Evolutionary conservation across 176 grass and related monocot genomes (phyloP).

Genomic region (Oropetium thomaeum): DNA sequence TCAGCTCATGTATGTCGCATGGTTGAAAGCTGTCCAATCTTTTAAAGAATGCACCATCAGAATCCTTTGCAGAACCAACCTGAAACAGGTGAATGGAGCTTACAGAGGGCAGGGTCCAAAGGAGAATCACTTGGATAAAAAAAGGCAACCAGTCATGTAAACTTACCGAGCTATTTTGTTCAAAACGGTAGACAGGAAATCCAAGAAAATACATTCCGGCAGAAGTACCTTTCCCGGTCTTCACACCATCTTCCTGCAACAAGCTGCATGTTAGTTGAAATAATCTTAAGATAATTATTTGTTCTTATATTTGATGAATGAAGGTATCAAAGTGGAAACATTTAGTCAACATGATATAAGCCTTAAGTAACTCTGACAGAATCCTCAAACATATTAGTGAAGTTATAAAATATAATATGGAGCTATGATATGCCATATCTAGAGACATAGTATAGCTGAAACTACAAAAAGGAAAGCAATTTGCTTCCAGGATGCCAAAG

Average conservation of each 20-base stretch:
- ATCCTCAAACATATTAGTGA: neutral
- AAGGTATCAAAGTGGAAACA: neutral
- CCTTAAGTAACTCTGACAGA: neutral
- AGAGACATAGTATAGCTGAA: neutral
- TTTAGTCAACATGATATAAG: neutral
- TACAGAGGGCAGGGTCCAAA: slow-evolving; percentile 6
- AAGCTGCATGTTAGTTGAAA: slow-evolving; percentile 24
- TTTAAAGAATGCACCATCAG: slow-evolving; percentile 93
- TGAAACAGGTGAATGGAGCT: slow-evolving; percentile 37
- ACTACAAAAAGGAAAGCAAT: neutral
- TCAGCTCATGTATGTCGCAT: slow-evolving; percentile 98
- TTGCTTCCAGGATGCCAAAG: neutral
- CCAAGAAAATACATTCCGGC: slow-evolving; percentile 93
- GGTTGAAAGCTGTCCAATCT: slow-evolving; percentile 95
- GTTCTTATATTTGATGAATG: slow-evolving; percentile 2
- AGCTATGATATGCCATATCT: neutral
- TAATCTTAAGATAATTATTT: neutral
- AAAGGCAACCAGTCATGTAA: neutral
- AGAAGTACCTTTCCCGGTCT: slow-evolving; percentile 72
- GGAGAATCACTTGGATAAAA: slow-evolving; percentile 13
- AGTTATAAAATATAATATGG: neutral
- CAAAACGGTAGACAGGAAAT: slow-evolving; percentile 89
- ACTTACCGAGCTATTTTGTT: slow-evolving; percentile 70
- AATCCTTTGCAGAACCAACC: slow-evolving; percentile 73
- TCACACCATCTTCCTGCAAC: slow-evolving; percentile 83